Evolutionary conservation across 1,139 yeast species (phyloP).

Genomic region (Hanseniaspora sp.): DNA sequence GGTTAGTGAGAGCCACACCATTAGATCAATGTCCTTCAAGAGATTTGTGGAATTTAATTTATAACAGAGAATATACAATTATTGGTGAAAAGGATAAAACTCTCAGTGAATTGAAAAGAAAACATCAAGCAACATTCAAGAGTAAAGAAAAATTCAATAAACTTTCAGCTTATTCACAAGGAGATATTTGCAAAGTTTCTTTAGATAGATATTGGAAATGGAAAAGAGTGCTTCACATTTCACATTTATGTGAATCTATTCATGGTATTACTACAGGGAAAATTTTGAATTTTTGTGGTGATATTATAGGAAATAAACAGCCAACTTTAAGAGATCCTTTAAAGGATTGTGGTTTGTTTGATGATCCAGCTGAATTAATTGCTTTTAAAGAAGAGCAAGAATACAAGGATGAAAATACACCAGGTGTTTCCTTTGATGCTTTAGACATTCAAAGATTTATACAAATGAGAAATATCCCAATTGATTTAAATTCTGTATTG

Average conservation of each 20-base stretch:
- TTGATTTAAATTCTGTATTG: constrained; percentile 44
- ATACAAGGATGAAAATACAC: constrained; percentile 29
- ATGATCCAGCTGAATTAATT: constrained; percentile 35
- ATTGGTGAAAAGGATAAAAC: constrained; percentile 27
- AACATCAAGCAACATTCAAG: constrained; percentile 51
- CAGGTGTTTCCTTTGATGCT: constrained; percentile 36
- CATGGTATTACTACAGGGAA: constrained; percentile 59
- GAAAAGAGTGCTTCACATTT: constrained; percentile 54
- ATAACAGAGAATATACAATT: constrained; percentile 37
- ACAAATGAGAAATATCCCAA: constrained; percentile 28
- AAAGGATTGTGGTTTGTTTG: constrained; percentile 30
- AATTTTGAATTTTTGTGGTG: constrained; percentile 52
- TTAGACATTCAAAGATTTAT: constrained; percentile 43
- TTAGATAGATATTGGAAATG: constrained; percentile 57
- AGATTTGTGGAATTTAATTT: constrained; percentile 49
- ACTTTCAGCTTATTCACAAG: constrained; percentile 20
- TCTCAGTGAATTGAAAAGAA: constrained; percentile 51
- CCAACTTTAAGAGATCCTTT: constrained; percentile 33
- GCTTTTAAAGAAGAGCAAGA: constrained; percentile 29
- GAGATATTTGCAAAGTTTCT: constrained; percentile 50
- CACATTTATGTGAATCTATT: constrained; percentile 51
- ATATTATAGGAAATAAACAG: constrained; percentile 48
- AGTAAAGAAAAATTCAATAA: constrained; percentile 35
- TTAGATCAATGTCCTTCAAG: constrained; percentile 36
- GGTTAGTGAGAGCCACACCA: constrained; percentile 43